phyloP scores from a whole-genome alignment of 169 alveolate species.

The Prorocentrum cordatum region DNA sequence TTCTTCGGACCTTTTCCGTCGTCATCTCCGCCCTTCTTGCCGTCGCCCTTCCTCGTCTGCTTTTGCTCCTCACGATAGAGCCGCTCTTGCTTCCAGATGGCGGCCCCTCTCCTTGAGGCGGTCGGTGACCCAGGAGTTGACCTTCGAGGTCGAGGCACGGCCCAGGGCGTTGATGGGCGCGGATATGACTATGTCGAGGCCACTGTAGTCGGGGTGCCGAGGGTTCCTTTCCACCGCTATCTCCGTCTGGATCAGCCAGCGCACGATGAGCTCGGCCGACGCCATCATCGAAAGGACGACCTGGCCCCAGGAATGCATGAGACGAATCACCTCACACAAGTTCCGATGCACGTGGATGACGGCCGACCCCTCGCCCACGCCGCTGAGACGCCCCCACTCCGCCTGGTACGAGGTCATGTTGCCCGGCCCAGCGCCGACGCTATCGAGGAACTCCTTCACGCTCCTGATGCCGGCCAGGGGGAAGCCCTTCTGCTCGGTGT shows the following conservation, averaged over 20 bases:
- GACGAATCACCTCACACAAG: conserved; percentile 2
- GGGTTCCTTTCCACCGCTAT: conserved; percentile 11
- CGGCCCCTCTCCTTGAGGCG: background rate
- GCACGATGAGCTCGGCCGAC: background rate
- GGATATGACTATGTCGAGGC: conserved; percentile 13
- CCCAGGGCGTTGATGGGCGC: background rate
- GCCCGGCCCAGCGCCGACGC: background rate
- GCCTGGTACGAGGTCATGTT: background rate
- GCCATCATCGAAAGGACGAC: background rate
- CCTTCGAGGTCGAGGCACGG: background rate
- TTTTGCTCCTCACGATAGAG: background rate
- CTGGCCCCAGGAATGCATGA: background rate
- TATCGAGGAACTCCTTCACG: background rate
- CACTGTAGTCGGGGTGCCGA: background rate
- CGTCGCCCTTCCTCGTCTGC: background rate
- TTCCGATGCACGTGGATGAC: background rate
- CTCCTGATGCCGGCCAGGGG: background rate
- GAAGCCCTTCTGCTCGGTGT: background rate
- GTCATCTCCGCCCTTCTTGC: background rate
- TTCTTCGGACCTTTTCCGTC: background rate
- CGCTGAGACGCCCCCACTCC: conserved; percentile 2
- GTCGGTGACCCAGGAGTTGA: background rate
- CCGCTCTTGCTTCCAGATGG: conserved; percentile 9
- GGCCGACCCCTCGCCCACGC: background rate
- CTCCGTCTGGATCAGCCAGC: conserved; percentile 15